A percentile compares a stretch with the other conserved stretches of the same genome.
Evolutionary conservation across 768 basidiomycete genomes (phyloP).

Genomic region (Podaxis rugospora): DNA sequence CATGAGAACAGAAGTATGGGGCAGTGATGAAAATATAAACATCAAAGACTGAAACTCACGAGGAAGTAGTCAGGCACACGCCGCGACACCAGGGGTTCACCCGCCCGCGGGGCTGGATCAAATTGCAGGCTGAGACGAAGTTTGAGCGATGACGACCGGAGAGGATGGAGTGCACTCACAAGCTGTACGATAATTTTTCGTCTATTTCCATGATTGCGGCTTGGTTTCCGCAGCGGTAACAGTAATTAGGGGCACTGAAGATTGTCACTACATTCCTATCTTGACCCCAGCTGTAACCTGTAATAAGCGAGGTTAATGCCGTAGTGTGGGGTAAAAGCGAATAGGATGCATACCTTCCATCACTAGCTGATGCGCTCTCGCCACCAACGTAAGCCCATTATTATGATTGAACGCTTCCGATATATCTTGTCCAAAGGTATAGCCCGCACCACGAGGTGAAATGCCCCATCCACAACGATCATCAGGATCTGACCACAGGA

Average conservation of each 20-base stretch:
- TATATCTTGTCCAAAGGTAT: constrained; percentile 99
- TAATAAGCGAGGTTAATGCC: neutral
- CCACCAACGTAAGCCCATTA: constrained; percentile 94
- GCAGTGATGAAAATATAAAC: too few species aligned
- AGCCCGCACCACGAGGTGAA: constrained; percentile 96
- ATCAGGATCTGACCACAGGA: constrained; percentile 99
- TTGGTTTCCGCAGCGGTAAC: constrained; percentile 99
- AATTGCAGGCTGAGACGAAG: constrained; percentile 82
- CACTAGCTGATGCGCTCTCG: constrained; percentile 90
- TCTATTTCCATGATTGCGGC: constrained; percentile 99
- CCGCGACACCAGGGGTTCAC: constrained; percentile 95
- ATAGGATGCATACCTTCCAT: constrained; percentile 78
- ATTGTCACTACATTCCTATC: constrained; percentile 99
- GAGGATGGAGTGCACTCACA: constrained; percentile 45
- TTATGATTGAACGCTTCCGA: constrained; percentile 99
- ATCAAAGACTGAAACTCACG: constrained; percentile 39
- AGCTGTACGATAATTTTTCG: constrained; percentile 93
- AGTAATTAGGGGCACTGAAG: constrained; percentile 99
- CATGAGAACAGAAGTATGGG: neutral
- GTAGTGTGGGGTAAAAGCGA: neutral
- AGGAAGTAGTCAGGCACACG: constrained; percentile 94
- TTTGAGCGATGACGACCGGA: neutral
- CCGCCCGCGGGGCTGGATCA: constrained; percentile 97
- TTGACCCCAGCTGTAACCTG: constrained; percentile 96
- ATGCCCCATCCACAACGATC: constrained; percentile 99